Base-by-base conservation (phyloP, 345 rosid species). In the Salix udensis region DNA sequence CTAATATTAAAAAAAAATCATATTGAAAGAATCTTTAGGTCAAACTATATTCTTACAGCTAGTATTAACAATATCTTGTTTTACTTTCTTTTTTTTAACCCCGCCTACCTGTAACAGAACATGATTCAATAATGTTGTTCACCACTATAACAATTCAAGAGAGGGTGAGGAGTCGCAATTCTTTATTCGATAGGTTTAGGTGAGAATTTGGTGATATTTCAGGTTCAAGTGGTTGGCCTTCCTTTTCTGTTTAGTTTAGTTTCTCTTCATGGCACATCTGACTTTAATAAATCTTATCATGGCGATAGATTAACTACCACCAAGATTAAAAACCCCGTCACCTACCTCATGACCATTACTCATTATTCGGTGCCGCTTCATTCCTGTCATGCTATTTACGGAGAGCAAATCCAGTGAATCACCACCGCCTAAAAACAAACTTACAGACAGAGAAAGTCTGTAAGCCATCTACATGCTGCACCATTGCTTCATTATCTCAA, bases 161-260 rank as follows among this genome's bases (percentile, higher is more conserved):
- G 46, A 72, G 67, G 24, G 44, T 11, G 68, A 40, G 3, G 64
- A 58, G 28, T n/a, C 23, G 9, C 64, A 1, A 1, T 58, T 58
- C 28, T 58, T 58, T 58, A 58, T n/a, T 4, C 5, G 14, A 58
- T 14, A 58, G 64, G 14, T 58, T 77, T 81, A 62, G 85, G 85
- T 84, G 48, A 62, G 66, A 50, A 69, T 85, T 83, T 67, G 88
- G 86, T 85, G 64, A 21, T 52, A 65, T 78, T 75, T 83, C 88
- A 55, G 70, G 84, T 74, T 87, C 84, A 76, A 78, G 76, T 76
- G 68, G 87, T 76, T 82, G 85, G 76, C 55, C 18, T 3, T 23
- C 24, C 60, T 77, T 34, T 79, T 65, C 39, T 19, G 6, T 34
- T 34, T 34, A 5, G 37, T 34, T 34, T 34, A 34, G 37, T 5